These are phyloP conservation scores for Elongisporangium anandrum DNA, from an alignment of 352 stramenopile species.

Conservation along the genomic window DNA sequence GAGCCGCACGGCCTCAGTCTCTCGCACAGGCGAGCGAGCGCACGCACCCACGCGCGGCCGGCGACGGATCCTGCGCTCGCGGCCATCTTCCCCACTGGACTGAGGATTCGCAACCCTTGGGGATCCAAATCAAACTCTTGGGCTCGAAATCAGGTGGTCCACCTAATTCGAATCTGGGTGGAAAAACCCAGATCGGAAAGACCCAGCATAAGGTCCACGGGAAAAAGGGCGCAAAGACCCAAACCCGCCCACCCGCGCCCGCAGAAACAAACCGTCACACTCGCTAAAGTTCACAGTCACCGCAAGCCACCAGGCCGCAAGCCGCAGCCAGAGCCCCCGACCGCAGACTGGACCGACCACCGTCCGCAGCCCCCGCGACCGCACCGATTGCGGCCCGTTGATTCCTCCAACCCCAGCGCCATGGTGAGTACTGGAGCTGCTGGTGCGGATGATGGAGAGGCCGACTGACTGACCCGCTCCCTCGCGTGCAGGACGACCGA, in stretches of 20 bases:
- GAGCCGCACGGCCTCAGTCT: background rate
- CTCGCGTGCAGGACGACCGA: constrained; percentile 28
- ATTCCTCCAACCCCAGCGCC: background rate
- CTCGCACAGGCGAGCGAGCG: background rate
- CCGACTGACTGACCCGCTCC: background rate
- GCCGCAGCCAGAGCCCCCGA: background rate
- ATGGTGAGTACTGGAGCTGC: background rate
- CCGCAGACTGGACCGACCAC: background rate
- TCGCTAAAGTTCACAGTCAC: constrained; percentile 1
- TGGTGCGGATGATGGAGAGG: background rate
- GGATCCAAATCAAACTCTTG: background rate
- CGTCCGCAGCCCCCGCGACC: background rate
- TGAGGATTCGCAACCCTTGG: background rate
- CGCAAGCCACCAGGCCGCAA: background rate
- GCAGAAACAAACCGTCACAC: constrained; percentile 2
- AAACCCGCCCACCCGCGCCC: background rate
- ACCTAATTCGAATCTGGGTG: background rate
- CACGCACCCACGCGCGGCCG: background rate
- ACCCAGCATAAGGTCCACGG: background rate
- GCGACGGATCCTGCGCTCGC: background rate
- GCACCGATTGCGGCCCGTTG: background rate
- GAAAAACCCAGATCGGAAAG: constrained; percentile 1
- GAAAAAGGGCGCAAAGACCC: background rate
- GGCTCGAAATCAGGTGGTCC: background rate
- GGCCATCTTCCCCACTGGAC: background rate